phyloP scores from a whole-genome alignment of 768 basidiomycete species.

The Psilocybe cubensis region DNA sequence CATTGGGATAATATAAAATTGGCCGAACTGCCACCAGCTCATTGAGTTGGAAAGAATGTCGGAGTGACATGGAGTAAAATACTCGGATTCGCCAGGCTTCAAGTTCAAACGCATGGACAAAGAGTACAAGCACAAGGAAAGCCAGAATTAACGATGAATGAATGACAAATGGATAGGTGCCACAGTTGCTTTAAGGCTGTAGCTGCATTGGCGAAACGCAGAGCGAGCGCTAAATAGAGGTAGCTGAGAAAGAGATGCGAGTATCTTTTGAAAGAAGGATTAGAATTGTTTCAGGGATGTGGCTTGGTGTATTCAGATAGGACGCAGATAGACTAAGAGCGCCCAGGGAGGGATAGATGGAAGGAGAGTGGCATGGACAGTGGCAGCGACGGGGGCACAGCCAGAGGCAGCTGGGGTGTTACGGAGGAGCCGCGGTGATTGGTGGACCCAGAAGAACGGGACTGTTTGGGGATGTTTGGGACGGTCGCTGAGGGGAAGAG shows the following conservation, averaged over 20 bases:
- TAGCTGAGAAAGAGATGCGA: background rate
- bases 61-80: background rate
- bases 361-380: background rate
- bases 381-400: conserved; percentile 6
- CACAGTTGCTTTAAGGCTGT: background rate
- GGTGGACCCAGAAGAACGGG: conserved; percentile 32
- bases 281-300: too few relatives aligned
- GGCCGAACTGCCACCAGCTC: background rate
- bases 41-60: background rate
- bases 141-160: background rate
- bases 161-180: background rate
- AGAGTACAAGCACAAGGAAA: background rate
- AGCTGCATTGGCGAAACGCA: background rate
- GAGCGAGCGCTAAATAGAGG: conserved; percentile 15
- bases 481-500: conserved; percentile 25
- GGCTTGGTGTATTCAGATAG: too few relatives aligned
- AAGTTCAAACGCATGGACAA: background rate
- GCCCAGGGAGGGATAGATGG: background rate
- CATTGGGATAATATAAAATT: background rate
- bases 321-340: background rate
- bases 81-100: background rate
- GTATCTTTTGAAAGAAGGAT: background rate
- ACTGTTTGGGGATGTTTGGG: conserved; percentile 19
- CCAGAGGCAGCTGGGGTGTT: background rate
- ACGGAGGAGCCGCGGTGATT: conserved; percentile 18